Evolutionary conservation across 1,284 basidiomycete genomes (phyloP).

Genomic region (Tilletiaria anomala): DNA sequence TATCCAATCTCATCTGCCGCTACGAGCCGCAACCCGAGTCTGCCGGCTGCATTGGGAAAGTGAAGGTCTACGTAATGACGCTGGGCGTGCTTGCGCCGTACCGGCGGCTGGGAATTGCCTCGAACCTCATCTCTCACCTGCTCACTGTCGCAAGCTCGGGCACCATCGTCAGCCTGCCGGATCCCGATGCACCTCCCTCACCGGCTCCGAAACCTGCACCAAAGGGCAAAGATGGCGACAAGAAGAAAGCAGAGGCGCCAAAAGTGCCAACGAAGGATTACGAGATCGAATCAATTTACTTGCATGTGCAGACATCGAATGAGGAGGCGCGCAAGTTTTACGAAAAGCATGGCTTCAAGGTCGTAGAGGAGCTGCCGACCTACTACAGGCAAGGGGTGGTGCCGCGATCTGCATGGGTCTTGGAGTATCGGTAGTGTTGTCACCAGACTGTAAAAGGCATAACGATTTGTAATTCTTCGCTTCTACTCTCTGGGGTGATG

Average conservation of each 20-base stretch:
- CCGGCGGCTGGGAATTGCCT: constrained; percentile 40
- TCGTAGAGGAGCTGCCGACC: constrained; percentile 21
- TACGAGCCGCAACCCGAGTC: constrained; percentile 26
- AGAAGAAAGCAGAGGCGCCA: constrained; percentile 3
- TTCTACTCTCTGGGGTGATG: no score
- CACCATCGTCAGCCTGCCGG: no score
- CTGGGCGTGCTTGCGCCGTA: constrained; percentile 41
- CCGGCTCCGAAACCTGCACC: not conserved
- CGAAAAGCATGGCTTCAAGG: constrained; percentile 39
- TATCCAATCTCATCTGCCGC: constrained; percentile 38
- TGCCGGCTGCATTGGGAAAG: constrained; percentile 12
- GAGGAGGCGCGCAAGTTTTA: constrained; percentile 38
- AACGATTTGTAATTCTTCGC: no score
- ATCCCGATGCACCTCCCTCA: constrained; percentile 7
- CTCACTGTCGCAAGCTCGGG: constrained; percentile 32
- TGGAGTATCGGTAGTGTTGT: constrained; percentile 17
- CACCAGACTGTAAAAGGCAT: no score
- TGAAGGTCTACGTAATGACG: constrained; percentile 41
- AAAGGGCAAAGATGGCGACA: constrained; percentile 23
- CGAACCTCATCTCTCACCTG: constrained; percentile 33
- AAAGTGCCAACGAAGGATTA: not conserved
- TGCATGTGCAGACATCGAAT: constrained; percentile 41
- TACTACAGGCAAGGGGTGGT: constrained; percentile 33
- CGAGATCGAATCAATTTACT: constrained; percentile 27
- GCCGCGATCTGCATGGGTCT: constrained; percentile 39